Evolutionary conservation across 352 stramenopile species (phyloP).

Genomic region (Poterioochromonas sp.): DNA sequence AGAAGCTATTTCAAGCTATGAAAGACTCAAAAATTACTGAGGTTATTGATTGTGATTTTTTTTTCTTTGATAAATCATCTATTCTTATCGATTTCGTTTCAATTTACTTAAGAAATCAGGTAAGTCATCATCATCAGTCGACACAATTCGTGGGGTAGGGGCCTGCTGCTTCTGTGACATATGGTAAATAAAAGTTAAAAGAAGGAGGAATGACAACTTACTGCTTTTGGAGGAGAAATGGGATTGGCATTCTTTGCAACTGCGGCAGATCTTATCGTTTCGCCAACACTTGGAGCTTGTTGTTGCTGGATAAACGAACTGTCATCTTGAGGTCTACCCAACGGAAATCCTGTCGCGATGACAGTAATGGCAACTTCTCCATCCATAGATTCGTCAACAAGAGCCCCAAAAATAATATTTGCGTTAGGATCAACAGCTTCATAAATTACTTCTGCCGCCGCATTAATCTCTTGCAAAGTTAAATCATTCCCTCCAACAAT

Average conservation of each 20-base stretch:
- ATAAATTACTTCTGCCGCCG: slow-evolving; percentile 61
- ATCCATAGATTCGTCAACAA: slow-evolving; percentile 53
- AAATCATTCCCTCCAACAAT: slow-evolving; percentile 82
- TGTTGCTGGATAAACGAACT: neutral
- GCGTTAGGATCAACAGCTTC: slow-evolving; percentile 61
- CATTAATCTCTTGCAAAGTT: slow-evolving; percentile 79
- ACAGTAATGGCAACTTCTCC: slow-evolving; percentile 60
- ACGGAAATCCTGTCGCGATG: slow-evolving; percentile 54
- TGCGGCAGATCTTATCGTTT: neutral
- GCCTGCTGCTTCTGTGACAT: neutral
- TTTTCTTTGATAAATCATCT: neutral
- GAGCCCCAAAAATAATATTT: slow-evolving; percentile 69
- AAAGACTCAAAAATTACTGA: too few relatives aligned
- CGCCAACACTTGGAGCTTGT: neutral
- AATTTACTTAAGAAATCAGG: neutral
- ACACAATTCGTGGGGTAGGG: neutral
- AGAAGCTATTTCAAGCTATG: too few relatives aligned
- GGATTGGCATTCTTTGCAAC: neutral
- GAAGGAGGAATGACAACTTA: neutral
- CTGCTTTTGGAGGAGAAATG: neutral
- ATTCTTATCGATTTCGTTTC: neutral
- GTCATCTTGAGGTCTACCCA: neutral
- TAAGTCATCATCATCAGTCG: neutral
- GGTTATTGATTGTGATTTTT: neutral
- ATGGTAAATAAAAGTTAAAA: neutral